Evolutionary conservation across 2,329 filamentous ascomycete genomes (phyloP).

Genomic region (Verruconis gallopava): DNA sequence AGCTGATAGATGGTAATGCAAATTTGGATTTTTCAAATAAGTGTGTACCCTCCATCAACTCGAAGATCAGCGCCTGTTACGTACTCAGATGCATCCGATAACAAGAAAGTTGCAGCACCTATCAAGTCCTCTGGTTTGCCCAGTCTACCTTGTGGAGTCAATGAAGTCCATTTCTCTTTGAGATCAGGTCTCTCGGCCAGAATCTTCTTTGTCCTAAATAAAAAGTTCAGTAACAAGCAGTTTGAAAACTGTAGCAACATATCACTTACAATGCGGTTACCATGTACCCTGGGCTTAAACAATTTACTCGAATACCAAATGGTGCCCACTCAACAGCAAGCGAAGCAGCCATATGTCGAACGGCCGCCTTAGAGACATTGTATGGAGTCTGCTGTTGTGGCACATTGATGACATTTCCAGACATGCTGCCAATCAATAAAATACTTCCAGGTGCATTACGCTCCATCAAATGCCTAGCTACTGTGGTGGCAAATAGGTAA

Average conservation of each 20-base stretch:
- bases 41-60: conserved; percentile 82
- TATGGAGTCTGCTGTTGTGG: conserved; percentile 89
- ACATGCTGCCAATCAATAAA: conserved; percentile 94
- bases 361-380: conserved; percentile 84
- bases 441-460: conserved; percentile 69
- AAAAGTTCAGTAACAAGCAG: neutral
- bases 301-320: conserved; percentile 82
- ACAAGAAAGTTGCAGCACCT: conserved; percentile 79
- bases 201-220: conserved; percentile 72
- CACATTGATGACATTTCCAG: conserved; percentile 83
- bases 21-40: too few species aligned
- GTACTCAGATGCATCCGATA: conserved; percentile 53
- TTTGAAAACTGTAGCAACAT: neutral
- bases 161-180: conserved; percentile 76
- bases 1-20: too few species aligned
- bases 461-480: conserved; percentile 81
- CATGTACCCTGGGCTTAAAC: conserved; percentile 94
- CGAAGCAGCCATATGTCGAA: conserved; percentile 75
- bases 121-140: conserved; percentile 82
- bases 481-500: conserved; percentile 71
- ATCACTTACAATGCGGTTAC: conserved; percentile 69
- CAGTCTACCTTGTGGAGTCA: conserved; percentile 92
- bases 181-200: conserved; percentile 86
- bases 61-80: conserved; percentile 56
- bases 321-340: conserved; percentile 90